phyloP scores from a whole-genome alignment of 768 basidiomycete species.

The Termitomyces sp. region DNA sequence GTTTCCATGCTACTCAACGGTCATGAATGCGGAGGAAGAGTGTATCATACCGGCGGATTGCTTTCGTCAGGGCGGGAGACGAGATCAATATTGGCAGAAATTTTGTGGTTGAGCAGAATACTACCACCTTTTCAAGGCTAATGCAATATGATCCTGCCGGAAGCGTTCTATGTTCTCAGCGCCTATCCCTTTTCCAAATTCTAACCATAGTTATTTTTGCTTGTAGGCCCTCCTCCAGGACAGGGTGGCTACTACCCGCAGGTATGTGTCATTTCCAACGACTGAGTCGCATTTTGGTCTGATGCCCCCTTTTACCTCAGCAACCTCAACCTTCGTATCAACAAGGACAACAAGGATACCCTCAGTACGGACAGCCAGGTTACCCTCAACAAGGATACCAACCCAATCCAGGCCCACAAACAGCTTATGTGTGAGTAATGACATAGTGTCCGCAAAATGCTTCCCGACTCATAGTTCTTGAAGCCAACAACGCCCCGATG shows the following conservation, averaged over 20 bases:
- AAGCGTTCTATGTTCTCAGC: not conserved
- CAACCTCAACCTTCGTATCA: constrained; percentile 70
- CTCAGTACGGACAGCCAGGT: constrained; percentile 30
- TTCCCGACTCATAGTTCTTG: not conserved
- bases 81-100: not conserved
- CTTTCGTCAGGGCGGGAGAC: not conserved
- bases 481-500: constrained; percentile 48
- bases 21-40: not conserved
- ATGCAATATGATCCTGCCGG: not conserved
- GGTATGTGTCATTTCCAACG: constrained; percentile 18
- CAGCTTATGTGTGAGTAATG: constrained; percentile 66
- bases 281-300: not conserved
- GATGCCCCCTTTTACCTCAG: constrained; percentile 23
- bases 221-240: constrained; percentile 46
- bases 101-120: too few species aligned
- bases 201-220: constrained; percentile 1
- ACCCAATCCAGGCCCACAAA: constrained; percentile 56
- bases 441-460: not conserved
- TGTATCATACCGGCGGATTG: not conserved
- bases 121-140: not conserved
- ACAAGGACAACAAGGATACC: constrained; percentile 31
- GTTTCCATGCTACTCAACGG: not conserved
- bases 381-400: constrained; percentile 52
- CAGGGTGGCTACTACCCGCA: constrained; percentile 67
- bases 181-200: not conserved